Base-by-base conservation (phyloP, 352 stramenopile species). In the Phytopythium mirpurense region DNA sequence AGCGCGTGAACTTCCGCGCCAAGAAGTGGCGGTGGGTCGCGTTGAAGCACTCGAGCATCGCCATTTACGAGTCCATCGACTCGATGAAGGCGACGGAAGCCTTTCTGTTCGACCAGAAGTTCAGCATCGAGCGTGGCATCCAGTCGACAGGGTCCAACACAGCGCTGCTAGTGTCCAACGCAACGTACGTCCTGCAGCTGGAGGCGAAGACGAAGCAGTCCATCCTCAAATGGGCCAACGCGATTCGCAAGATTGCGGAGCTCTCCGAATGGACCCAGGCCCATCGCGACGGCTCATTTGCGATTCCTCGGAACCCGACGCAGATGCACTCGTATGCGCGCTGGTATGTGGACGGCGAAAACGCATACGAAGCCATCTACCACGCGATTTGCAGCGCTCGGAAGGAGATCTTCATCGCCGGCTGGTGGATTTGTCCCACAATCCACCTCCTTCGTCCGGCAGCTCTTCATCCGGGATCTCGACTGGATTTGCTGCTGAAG, bases 371-470 rank as follows among this genome's bases (percentile, higher is more conserved):
- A 42, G 71, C 86, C 32, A 92, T 96, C 11, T 87, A 83, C 51
- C 64, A 86, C 24, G 75, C 56, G 6, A 69, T 97, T 4, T 47
- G 61, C 15, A 59, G 58, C 2, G 88, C 89, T 5, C 80, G 57
- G 42, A 90, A 86, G 55, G 75, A 96, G 62, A 95, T 97, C 51
- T 96, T 95, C 52, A 94, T 97, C 45, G 83, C 85, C 11, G 88
- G 83, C 5, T 97, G 89, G 89, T 96, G 89, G 83, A 82, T 96
- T 19, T 90, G 80, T 46, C 86, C 86, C 6, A 88, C 70, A 7
- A 88, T 95, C n/a, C 75, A 91, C 56, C 60, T 97, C 32, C 54
- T 82, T 18, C 86, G 89, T 15, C 81, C 81, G 8, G 72, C 78
- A 0, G 63, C 72, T 21, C 38, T 74, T 15, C 78, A 78, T 46